These are phyloP conservation scores for Phyllosticta citrichinensis DNA, from an alignment of 2,329 filamentous ascomycete species.

Conservation along the genomic window DNA sequence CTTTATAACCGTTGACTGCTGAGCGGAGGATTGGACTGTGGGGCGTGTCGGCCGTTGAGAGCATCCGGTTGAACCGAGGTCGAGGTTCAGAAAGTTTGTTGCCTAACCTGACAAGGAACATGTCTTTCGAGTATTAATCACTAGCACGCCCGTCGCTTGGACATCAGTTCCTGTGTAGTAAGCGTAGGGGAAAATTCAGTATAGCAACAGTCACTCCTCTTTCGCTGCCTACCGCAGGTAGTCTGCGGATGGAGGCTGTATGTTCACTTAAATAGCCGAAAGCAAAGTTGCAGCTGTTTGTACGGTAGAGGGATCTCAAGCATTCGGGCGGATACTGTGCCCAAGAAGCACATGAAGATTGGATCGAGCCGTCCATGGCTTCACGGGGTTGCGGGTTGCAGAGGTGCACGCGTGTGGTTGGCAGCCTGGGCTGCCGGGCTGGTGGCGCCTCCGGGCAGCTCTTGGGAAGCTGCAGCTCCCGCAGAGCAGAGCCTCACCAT, in stretches of 20 bases:
- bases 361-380: too few species aligned
- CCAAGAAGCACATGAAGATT: too few species aligned
- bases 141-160: neutral
- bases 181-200: too few species aligned
- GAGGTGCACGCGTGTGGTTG: neutral
- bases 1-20: neutral
- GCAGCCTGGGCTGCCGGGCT: neutral
- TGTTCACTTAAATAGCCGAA: too few species aligned
- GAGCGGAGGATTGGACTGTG: neutral
- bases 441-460: neutral
- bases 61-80: neutral
- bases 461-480: slow-evolving; percentile 6
- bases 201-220: too few species aligned
- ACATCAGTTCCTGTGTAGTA: neutral
- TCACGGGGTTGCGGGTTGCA: too few species aligned
- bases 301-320: too few species aligned
- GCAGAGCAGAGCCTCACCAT: slow-evolving; percentile 3
- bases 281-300: too few species aligned
- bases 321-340: too few species aligned
- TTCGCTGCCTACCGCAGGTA: too few species aligned
- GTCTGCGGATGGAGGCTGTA: too few species aligned
- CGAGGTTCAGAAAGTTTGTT: neutral
- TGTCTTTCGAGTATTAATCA: neutral
- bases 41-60: neutral
- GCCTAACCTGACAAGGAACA: neutral